Base-by-base conservation (phyloP, 2,329 filamentous ascomycete genomes). In the Fusarium lyarnte region DNA sequence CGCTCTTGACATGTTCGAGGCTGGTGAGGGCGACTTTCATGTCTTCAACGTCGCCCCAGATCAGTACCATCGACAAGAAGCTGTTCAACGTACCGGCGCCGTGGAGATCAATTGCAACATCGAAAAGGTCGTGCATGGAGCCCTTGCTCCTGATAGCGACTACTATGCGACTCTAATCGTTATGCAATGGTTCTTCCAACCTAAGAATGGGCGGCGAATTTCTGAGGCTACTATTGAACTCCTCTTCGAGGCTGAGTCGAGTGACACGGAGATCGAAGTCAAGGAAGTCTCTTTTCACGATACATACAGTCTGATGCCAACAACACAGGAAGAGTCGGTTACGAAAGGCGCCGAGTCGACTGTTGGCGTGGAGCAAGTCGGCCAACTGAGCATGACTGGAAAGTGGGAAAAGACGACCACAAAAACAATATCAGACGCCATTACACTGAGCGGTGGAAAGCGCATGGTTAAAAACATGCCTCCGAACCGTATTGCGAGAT, bases 151-250 rank as follows among this genome's bases (percentile, higher is more conserved):
- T 8, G 38, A 41, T 41, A 41, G 38, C 41, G n/a, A 29, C 14
- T 31, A 60, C 19, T 60, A 60, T 29, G 58, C 29, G 17, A 29
- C 58, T 8, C n/a, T 60, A 3, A 43, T 60, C 2, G 29, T 43
- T 13, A 53, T 60, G 58, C 45, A 53, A n/a, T 60, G 58, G 58
- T 42, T n/a, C 14, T 29, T 59, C 17, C 57, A 59, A 41, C 57
- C 57, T 19, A 35, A 11, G 8, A 25, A 25, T n/a, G 35, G 41
- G 11, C 23, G 31, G n/a, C 57, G 45, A 3, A 29, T 59, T 17
- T 59, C 57, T 2, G n/a, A 59, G 7, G 57, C 45, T 3, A 59
- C 57, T 8, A 59, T 59, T 23, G 19, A 29, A 5, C 11, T 59
- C 1, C 19, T 29, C 2, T 59, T 59, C 8, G 57, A 59, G 5